These are phyloP conservation scores for Marasmius fiardii DNA, from an alignment of 1,284 basidiomycete species.

Conservation along the genomic window DNA sequence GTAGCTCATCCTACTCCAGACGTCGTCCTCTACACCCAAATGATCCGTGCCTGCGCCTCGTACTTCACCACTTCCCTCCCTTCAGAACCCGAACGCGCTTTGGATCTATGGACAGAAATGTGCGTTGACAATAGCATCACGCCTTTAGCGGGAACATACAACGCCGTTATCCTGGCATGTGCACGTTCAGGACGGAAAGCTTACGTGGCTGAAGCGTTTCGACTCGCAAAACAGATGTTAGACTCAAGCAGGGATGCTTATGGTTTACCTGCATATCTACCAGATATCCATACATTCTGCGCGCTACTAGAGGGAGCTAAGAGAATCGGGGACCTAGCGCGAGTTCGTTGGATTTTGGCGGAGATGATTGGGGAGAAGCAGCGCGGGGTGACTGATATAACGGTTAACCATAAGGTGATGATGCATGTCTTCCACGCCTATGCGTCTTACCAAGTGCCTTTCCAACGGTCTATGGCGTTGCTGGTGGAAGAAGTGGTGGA, in stretches of 20 bases:
- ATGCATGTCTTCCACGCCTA: constrained; percentile 88
- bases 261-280: constrained; percentile 54
- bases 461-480: constrained; percentile 45
- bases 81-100: constrained; percentile 85
- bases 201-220: constrained; percentile 76
- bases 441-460: constrained; percentile 74
- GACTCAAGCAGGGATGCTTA: constrained; percentile 65
- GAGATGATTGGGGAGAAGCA: constrained; percentile 63
- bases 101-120: constrained; percentile 96
- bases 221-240: constrained; percentile 80
- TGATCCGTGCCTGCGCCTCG: constrained; percentile 85
- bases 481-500: constrained; percentile 24
- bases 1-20: constrained; percentile 86
- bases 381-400: constrained; percentile 17
- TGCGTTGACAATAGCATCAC: constrained; percentile 57
- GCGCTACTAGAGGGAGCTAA: constrained; percentile 90
- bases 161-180: constrained; percentile 80
- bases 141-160: constrained; percentile 75
- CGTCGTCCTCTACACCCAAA: constrained; percentile 71
- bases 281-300: constrained; percentile 71
- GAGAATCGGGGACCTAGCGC: constrained; percentile 76
- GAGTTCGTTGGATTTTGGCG: constrained; percentile 88
- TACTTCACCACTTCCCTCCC: constrained; percentile 37
- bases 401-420: constrained; percentile 75
- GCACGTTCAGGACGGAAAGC: constrained; percentile 56